Evolutionary conservation across 495 filamentous ascomycete species (phyloP).

Genomic region (Sordaria brevicollis): DNA sequence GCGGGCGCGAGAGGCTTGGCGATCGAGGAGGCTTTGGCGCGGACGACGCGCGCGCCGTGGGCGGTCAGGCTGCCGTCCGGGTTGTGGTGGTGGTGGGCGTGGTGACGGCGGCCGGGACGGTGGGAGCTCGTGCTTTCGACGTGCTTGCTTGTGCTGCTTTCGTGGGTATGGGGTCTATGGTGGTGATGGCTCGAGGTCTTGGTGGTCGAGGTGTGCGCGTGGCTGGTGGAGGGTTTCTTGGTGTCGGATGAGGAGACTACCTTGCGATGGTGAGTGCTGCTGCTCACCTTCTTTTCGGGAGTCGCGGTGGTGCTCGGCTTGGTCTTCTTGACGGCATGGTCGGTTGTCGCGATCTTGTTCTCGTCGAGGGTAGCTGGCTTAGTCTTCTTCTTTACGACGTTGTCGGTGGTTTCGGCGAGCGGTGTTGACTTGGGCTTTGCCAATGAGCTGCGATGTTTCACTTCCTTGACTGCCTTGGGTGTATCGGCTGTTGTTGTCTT

Average conservation of each 20-base stretch:
- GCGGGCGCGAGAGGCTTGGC: conserved; percentile 2
- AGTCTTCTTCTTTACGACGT: neutral
- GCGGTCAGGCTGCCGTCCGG: neutral
- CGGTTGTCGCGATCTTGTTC: neutral
- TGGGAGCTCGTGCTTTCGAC: neutral
- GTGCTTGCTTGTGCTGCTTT: neutral
- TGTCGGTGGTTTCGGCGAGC: neutral
- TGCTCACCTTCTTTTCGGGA: neutral
- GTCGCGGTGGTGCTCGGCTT: neutral
- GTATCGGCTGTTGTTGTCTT: neutral
- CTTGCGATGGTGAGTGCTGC: neutral
- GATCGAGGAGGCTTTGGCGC: conserved; percentile 1
- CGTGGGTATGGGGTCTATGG: neutral
- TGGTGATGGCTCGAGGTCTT: neutral
- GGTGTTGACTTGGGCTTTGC: neutral
- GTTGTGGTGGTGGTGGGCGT: neutral
- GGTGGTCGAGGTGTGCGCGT: neutral
- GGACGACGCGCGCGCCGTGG: neutral
- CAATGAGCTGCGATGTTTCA: neutral
- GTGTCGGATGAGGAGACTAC: neutral
- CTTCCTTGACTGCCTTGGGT: neutral
- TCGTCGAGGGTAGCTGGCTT: neutral
- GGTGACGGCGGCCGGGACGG: neutral
- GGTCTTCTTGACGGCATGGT: neutral
- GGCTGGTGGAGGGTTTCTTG: neutral